Evolutionary conservation across 106 monocot genomes (phyloP).

Genomic region (Acorus calamus): DNA sequence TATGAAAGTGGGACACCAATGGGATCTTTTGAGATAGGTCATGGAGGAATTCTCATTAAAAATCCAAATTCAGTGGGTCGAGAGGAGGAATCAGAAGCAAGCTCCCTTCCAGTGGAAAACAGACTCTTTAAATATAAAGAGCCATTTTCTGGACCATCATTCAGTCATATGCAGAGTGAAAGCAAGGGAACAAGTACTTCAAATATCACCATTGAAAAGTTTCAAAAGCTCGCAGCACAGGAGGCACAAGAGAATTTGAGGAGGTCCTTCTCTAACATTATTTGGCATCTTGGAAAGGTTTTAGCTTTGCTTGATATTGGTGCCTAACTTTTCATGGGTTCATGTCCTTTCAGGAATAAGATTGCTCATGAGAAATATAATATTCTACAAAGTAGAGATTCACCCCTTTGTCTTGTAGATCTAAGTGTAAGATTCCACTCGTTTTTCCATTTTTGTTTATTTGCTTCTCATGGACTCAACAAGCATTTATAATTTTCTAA

Average conservation of each 20-base stretch:
- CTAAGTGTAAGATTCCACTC: conserved; percentile 36
- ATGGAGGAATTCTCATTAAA: conserved; percentile 77
- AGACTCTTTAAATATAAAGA: conserved; percentile 21
- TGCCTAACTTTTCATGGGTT: neutral
- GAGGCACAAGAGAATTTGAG: conserved; percentile 25
- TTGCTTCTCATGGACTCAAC: no score
- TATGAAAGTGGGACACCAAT: conserved; percentile 47
- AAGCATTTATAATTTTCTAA: no score
- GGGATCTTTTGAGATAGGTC: conserved; percentile 69
- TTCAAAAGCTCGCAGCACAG: conserved; percentile 23
- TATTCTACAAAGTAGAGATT: conserved; percentile 38
- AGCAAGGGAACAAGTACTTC: conserved; percentile 21
- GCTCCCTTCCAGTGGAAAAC: conserved; percentile 63
- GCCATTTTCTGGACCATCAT: conserved; percentile 27
- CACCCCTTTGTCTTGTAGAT: conserved; percentile 37
- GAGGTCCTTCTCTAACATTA: conserved; percentile 23
- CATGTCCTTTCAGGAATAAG: conserved; percentile 29
- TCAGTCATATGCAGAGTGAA: conserved; percentile 32
- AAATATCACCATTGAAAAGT: conserved; percentile 12
- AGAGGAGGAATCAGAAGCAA: conserved; percentile 98
- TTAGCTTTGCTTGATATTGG: no score
- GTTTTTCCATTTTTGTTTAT: neutral
- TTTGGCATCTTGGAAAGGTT: no score
- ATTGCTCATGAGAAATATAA: conserved; percentile 26
- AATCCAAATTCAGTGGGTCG: conserved; percentile 39